These are phyloP conservation scores for Diophrys sp. DNA, from an alignment of 73 alveolate genomes.

Conservation along the genomic window DNA sequence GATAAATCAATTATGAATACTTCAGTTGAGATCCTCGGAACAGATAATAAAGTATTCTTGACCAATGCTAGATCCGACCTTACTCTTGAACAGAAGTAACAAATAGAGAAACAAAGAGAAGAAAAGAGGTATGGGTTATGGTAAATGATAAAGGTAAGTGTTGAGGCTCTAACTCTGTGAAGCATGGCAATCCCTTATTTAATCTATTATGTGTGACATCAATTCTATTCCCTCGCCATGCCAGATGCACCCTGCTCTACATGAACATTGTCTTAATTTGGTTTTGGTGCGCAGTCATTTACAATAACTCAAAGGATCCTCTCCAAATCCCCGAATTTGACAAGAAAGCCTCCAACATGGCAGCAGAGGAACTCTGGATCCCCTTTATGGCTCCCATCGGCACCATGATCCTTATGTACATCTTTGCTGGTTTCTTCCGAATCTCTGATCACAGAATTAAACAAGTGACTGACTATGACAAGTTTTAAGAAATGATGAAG, in stretches of 20 bases:
- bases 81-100: neutral
- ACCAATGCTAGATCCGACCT: neutral
- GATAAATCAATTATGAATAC: neutral
- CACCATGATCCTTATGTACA: slow-evolving; percentile 32
- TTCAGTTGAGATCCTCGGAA: neutral
- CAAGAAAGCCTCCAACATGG: slow-evolving; percentile 28
- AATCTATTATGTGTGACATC: slow-evolving; percentile 19
- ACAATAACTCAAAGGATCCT: slow-evolving; percentile 52
- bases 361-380: slow-evolving; percentile 44
- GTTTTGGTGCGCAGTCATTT: slow-evolving; percentile 53
- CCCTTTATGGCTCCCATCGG: slow-evolving; percentile 43
- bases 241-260: slow-evolving; percentile 19
- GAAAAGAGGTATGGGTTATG: slow-evolving; percentile 13
- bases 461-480: neutral
- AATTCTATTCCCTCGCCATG: slow-evolving; percentile 29
- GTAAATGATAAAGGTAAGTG: neutral
- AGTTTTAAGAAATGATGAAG: neutral
- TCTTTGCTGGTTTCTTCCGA: slow-evolving; percentile 31
- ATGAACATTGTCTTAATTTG: slow-evolving; percentile 27
- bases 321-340: slow-evolving; percentile 45
- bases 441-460: slow-evolving; percentile 6
- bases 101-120: neutral
- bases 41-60: neutral
- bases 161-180: too few relatives aligned
- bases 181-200: slow-evolving; percentile 24